A percentile compares a stretch with the other conserved stretches of the same genome.
These are phyloP conservation scores for Alternaria viburni DNA, from an alignment of 2,329 filamentous ascomycete genomes.

Conservation along the genomic window DNA sequence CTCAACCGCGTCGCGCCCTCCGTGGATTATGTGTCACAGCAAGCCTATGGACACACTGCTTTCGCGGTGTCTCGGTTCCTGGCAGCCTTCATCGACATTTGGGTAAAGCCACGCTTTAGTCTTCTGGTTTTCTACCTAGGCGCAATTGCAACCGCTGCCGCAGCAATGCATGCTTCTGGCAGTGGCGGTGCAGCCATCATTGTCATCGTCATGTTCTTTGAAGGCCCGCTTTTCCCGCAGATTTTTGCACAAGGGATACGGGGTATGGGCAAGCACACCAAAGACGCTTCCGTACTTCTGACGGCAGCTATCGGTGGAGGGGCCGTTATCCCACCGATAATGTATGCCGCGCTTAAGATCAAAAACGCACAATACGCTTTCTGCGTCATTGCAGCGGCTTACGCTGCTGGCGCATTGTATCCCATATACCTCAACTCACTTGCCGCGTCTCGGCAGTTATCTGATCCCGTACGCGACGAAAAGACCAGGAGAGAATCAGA, in stretches of 20 bases:
- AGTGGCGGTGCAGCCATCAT: conserved; percentile 55
- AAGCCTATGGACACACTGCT: conserved; percentile 62
- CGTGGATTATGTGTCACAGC: conserved; percentile 50
- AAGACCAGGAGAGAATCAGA: conserved; percentile 34
- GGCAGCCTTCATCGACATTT: conserved; percentile 59
- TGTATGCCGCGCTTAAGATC: conserved; percentile 53
- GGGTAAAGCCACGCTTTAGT: conserved; percentile 65
- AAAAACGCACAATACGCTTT: conserved; percentile 57
- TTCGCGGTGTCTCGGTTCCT: conserved; percentile 66
- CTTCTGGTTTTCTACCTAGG: conserved; percentile 61
- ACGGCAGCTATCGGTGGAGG: conserved; percentile 63
- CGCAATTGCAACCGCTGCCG: conserved; percentile 58
- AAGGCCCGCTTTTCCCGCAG: conserved; percentile 65
- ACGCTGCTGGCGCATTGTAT: conserved; percentile 58
- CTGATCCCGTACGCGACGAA: conserved; percentile 55
- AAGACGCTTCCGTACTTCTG: conserved; percentile 61
- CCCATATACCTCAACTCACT: conserved; percentile 61
- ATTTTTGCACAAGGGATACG: conserved; percentile 65
- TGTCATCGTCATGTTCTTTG: conserved; percentile 64
- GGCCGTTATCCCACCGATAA: conserved; percentile 62
- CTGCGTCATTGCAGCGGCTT: conserved; percentile 60
- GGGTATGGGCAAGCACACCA: conserved; percentile 64
- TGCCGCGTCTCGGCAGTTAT: conserved; percentile 56
- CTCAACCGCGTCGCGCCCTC: conserved; percentile 49
- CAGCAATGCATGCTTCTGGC: conserved; percentile 56